Evolutionary conservation across 768 basidiomycete genomes (phyloP), one percentile per base, ranked within the genome.

Genomic region (Crucibulum laeve): DNA sequence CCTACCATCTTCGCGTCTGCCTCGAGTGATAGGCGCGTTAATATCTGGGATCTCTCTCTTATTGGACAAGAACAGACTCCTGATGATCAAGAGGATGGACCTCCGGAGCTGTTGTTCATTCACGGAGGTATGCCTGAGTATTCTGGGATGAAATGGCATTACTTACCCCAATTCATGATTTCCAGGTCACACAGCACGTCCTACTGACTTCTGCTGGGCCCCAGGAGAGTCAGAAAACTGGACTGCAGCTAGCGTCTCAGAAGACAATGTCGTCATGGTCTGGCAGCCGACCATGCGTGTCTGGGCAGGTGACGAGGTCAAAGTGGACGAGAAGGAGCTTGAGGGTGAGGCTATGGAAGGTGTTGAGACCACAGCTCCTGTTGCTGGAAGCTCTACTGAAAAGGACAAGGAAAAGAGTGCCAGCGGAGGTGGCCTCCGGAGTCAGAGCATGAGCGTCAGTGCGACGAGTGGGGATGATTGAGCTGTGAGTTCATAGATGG

Each of bases 51-150:
- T 67, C 62, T 97, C 45, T 75, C 81, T 18, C 78, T 86, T 47
- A 95, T 97, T 49, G 96, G 96, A 1, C 78, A 86, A 30, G 96
- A 99, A 61, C 96, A 99, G 63, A 90, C 91, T 1, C 96, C 95
- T 3, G 96, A 99, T 52, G 96, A 99, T 58, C 89, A 92, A 46
- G 96, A 99, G 61, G 96, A 99, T 56, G 96, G 96, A 1, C 93
- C 96, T 13, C 96, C 96, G 1, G 96, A 99, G 62, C 67, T 98
- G 45, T 65, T 98, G 51, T 99, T 99, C 63, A 79, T 97, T 37
- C 96, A 99, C 53, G 96, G 96, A 53, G 96, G 87, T 80, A 70
- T 48, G 79, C 51, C 58, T 61, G 52, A 43, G 46, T 4, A 19
- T 42, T 39, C 6, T 37, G 2, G 24, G 25, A 40, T 46, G 36